phyloP scores from a whole-genome alignment of 176 grass and related monocot genomes.

The Avena eriantha region DNA sequence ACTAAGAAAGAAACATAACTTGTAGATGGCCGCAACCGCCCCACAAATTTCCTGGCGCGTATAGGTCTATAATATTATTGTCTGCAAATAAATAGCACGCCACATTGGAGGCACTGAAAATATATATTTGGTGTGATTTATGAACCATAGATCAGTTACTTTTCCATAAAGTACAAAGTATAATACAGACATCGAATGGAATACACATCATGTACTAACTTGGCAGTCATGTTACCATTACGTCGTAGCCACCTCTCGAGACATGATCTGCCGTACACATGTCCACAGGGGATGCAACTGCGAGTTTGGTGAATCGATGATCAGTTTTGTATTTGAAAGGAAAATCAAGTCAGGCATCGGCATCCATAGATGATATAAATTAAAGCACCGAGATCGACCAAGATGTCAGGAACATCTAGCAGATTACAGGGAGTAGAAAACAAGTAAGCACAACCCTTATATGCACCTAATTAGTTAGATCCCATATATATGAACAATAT shows the following conservation, averaged over 20 bases:
- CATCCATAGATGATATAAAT: no score
- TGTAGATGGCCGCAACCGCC: neutral
- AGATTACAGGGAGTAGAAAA: no score
- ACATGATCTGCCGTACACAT: constrained; percentile 27
- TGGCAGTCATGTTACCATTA: neutral
- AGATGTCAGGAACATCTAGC: no score
- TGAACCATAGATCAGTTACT: neutral
- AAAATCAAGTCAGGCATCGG: no score
- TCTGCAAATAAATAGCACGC: neutral
- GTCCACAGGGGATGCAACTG: constrained; percentile 22
- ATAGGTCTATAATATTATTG: neutral
- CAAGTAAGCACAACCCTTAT: no score
- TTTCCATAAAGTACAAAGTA: no score
- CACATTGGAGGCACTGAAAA: neutral
- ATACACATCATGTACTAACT: neutral
- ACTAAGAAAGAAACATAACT: neutral
- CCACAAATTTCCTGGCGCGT: neutral
- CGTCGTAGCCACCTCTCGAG: neutral
- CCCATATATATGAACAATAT: no score
- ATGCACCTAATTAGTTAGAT: no score
- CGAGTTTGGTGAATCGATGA: neutral
- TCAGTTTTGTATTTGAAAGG: neutral
- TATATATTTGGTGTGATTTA: neutral
- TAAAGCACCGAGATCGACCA: no score
- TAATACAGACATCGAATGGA: neutral